Percentiles rank a stretch among this genome's conserved stretches.
Evolutionary conservation across 1,139 yeast species (phyloP).

Genomic region (Debaryomyces psychrophilus): DNA sequence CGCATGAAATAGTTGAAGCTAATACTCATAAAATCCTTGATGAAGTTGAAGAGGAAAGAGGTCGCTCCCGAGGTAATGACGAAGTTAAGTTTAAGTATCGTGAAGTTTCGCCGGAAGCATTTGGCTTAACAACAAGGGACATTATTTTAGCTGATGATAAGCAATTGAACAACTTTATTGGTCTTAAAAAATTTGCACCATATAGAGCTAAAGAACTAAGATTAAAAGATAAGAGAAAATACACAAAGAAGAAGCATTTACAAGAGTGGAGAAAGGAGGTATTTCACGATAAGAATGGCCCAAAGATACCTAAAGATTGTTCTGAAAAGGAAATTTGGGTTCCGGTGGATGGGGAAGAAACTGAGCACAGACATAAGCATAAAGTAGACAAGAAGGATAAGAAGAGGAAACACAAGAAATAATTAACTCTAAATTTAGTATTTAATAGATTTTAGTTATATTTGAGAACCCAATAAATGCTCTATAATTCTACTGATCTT

Average conservation of each 20-base stretch:
- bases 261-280: slow-evolving; percentile 90
- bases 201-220: slow-evolving; percentile 77
- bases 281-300: slow-evolving; percentile 68
- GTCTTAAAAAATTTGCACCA: slow-evolving; percentile 91
- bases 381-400: slow-evolving; percentile 4
- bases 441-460: slow-evolving; percentile 1
- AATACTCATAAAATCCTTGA: slow-evolving; percentile 51
- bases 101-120: slow-evolving; percentile 93
- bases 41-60: slow-evolving; percentile 67
- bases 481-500: not conserved
- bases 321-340: slow-evolving; percentile 44
- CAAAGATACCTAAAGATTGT: slow-evolving; percentile 39
- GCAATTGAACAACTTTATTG: slow-evolving; percentile 79
- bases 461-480: not conserved
- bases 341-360: slow-evolving; percentile 24
- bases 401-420: slow-evolving; percentile 2
- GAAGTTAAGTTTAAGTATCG: slow-evolving; percentile 75
- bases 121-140: slow-evolving; percentile 84
- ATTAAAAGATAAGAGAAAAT: slow-evolving; percentile 80
- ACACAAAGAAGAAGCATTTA: slow-evolving; percentile 77
- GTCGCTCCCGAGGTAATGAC: slow-evolving; percentile 45
- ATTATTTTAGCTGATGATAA: slow-evolving; percentile 88
- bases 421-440: not conserved
- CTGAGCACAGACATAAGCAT: not conserved
- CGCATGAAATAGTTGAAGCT: slow-evolving; percentile 68